These are phyloP conservation scores for Echinosophora koreensis DNA, from an alignment of 306 rosid genomes.

Conservation along the genomic window DNA sequence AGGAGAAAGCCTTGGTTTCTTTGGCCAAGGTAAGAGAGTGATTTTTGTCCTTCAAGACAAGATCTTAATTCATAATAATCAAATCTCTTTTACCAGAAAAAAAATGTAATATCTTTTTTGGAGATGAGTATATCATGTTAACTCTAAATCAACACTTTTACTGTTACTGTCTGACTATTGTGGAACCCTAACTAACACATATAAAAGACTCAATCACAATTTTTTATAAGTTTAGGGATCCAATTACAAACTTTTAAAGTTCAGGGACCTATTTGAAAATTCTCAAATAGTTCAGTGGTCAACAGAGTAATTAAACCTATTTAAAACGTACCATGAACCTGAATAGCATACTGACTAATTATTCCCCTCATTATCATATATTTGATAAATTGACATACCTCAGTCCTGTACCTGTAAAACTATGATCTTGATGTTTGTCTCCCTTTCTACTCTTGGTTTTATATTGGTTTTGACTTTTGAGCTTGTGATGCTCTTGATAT, in stretches of 20 bases:
- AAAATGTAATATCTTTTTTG: neutral
- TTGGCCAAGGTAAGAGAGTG: slow-evolving; percentile 79
- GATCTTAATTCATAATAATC: neutral
- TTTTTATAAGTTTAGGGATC: no score
- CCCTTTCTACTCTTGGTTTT: slow-evolving; percentile 18
- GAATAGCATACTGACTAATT: no score
- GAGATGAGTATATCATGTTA: slow-evolving; percentile 15
- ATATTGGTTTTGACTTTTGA: slow-evolving; percentile 36
- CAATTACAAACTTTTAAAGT: no score
- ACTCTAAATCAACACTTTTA: slow-evolving; percentile 22
- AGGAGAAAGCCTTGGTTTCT: slow-evolving; percentile 88
- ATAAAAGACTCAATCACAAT: no score
- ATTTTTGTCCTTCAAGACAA: slow-evolving; percentile 18
- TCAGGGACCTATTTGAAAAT: no score
- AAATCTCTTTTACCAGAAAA: neutral
- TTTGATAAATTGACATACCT: no score
- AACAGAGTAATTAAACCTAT: no score
- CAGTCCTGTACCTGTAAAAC: no score
- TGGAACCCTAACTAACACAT: neutral
- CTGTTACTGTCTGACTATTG: slow-evolving; percentile 4
- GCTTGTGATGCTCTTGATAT: slow-evolving; percentile 37
- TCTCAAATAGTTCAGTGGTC: no score
- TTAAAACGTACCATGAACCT: no score
- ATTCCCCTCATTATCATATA: no score
- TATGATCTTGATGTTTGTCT: neutral